Base-by-base conservation (phyloP, 257 asterid genomes). In the Rhazya stricta region DNA sequence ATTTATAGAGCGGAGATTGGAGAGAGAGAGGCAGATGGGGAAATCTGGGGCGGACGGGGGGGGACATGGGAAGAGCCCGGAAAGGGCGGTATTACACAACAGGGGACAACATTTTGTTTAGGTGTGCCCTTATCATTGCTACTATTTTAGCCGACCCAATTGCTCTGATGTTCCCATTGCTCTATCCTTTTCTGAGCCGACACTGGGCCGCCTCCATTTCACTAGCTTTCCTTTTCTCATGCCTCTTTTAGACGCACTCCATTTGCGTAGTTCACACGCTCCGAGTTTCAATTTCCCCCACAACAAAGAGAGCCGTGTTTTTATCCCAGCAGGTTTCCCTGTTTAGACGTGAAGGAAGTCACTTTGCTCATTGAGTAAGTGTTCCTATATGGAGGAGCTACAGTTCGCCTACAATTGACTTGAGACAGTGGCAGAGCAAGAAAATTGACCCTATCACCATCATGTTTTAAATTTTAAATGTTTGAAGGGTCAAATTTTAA, bases 141-240 rank as follows among this genome's bases (percentile, higher is more conserved):
- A 71, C 76, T 67, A 85, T 83, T 86, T 86, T 74, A 69, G 89
- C 90, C 89, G 91, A 88, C 91, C 87, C 88, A 84, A 78, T 66
- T 76, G 85, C 77, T 41, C 74, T 65, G 54, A 57, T 84, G 86
- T 81, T 84, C 83, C 86, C 83, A 56, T 71, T 72, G 54, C 76
- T 82, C 39, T 2, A 76, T 73, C 79, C 57, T 48, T 63, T 78
- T 76, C 25, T 56, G 73, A 76, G 79, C 90, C 83, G 90, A 84
- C 89, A 86, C 48, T 50, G 36, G 45, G 61, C 9, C 54, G 73
- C 73, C 73, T 70, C 60, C 62, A 50, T 50, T 77, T 60, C 73
- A 39, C 46, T 53, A 11, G 18, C 65, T 73, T 18, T 34, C 67
- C 51, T 60, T 25, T 61, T 36, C 58, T 82, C 13, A 45, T 58